Base-by-base conservation (phyloP, 2,329 filamentous ascomycete genomes). In the Sporothrix variecibatus region DNA sequence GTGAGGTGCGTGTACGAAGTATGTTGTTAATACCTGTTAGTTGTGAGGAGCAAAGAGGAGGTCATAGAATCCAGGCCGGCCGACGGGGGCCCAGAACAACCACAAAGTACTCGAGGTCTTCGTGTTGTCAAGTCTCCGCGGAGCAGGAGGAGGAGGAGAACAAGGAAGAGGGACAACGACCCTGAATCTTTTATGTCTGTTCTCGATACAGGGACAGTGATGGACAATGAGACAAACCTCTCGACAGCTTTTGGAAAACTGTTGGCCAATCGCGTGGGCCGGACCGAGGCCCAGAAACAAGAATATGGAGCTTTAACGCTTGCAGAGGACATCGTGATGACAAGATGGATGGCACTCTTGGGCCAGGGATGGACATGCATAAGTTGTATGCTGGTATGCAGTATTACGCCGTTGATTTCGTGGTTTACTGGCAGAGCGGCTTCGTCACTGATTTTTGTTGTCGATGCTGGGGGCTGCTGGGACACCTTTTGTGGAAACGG, bases 321-420 rank as follows among this genome's bases (percentile, higher is more conserved):
- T n/a, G 62, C 62, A 67, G 23, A 49, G 12, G 31, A 31, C 62
- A 67, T 67, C 62, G 26, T n/a, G 62, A 67, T 28, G 38, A 17
- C 38, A 46, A 38, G 12, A 67, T 17, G 38, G n/a, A 20, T 15
- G 17, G 58, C 5, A 20, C 43, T 49, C 43, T 17, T 20, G 43
- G 43, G 43, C 51, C 34, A 40, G 34, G 31, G 31, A 23, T 38
- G 34, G 62, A 28, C 38, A 46, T 67, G 34, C n/a, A 65, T 3
- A n/a, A 20, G 23, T 6, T 8, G 40, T 49, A 31, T 67, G 64
- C 34, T n/a, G 31, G 26, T 34, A 53, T 69, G 67, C 46, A 38
- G 46, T 34, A 69, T 56, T 23, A 56, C 67, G 49, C 46, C 9
- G 20, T 53, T 34, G 28, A n/a, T 53, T 28, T 23, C 20, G 12